Evolutionary conservation across 2,329 filamentous ascomycete species (phyloP).

Genomic region (Mycocentrospora acerina): DNA sequence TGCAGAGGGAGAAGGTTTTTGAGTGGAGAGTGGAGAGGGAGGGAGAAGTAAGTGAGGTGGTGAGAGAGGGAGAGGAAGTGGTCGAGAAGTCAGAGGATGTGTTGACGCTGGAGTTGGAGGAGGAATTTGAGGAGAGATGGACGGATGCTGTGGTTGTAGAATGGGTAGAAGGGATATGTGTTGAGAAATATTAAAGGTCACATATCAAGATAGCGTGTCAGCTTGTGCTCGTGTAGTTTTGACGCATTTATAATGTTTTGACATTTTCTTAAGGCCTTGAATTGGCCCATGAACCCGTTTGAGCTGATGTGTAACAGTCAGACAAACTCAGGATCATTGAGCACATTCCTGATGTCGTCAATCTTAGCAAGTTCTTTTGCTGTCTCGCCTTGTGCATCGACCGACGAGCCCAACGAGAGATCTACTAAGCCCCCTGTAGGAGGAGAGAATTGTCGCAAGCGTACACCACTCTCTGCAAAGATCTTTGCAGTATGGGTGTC

Average conservation of each 20-base stretch:
- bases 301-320: constrained; percentile 8
- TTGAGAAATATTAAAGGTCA: too few species aligned
- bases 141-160: too few species aligned
- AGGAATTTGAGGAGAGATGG: too few species aligned
- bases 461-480: constrained; percentile 79
- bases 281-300: too few species aligned
- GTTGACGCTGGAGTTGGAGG: too few species aligned
- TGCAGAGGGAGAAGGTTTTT: background rate
- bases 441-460: constrained; percentile 82
- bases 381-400: background rate
- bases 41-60: background rate
- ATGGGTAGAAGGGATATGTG: too few species aligned
- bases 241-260: too few species aligned
- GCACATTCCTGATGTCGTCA: constrained; percentile 22
- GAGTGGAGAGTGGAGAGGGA: background rate
- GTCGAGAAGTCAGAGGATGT: background rate
- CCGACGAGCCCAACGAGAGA: constrained; percentile 17
- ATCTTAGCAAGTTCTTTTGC: constrained; percentile 2
- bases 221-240: too few species aligned
- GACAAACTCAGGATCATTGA: constrained; percentile 28
- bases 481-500: constrained; percentile 77
- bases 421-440: constrained; percentile 35
- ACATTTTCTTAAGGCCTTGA: too few species aligned
- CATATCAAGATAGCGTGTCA: too few species aligned
- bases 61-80: background rate